phyloP scores from a whole-genome alignment of 768 basidiomycete species.

The Paxillus involutus region DNA sequence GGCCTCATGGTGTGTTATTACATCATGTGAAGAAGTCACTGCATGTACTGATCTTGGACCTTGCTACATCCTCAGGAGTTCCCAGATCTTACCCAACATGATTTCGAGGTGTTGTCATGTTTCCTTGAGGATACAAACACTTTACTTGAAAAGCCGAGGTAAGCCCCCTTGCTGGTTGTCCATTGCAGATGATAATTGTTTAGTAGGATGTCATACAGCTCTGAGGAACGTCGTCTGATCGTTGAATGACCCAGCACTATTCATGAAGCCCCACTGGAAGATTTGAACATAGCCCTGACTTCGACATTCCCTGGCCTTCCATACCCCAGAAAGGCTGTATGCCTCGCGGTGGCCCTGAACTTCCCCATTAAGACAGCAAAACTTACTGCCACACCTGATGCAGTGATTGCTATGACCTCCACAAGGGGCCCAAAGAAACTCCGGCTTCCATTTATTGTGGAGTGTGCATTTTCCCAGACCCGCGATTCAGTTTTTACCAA shows the following conservation, averaged over 20 bases:
- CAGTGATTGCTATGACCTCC: neutral
- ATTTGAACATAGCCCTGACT: neutral
- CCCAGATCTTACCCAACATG: no score
- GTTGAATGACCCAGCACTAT: neutral
- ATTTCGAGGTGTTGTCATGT: no score
- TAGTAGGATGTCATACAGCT: neutral
- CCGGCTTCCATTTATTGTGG: neutral
- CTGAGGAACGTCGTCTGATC: neutral
- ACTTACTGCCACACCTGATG: neutral
- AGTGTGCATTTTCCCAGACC: no score
- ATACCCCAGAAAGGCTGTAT: neutral
- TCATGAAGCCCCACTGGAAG: neutral
- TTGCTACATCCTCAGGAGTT: no score
- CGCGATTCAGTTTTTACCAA: neutral
- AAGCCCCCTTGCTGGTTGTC: no score
- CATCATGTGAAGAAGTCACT: no score
- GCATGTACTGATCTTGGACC: no score
- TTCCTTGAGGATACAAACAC: no score
- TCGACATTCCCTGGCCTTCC: neutral
- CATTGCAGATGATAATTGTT: no score
- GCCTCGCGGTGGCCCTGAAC: neutral
- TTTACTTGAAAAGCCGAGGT: no score
- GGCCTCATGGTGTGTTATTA: no score
- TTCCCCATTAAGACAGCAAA: neutral
- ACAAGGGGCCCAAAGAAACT: neutral